Evolutionary conservation across 805 yeast genomes (phyloP), one percentile per base, ranked within the genome.

Genomic region (Candida nonsorbophila): DNA sequence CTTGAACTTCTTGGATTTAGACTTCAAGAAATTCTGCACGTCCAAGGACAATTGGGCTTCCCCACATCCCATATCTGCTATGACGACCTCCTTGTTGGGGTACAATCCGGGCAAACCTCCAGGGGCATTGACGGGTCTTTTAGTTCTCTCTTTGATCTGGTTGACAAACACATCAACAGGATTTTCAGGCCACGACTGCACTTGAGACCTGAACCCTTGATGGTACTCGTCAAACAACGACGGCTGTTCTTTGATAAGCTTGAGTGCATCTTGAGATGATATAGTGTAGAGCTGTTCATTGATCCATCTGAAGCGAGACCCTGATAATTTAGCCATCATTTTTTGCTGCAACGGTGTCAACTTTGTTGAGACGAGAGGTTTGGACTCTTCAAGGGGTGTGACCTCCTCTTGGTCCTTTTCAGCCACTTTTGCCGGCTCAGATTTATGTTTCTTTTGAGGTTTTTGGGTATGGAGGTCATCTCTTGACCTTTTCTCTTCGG

Each of bases 51-150:
- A 69, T 45, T 84, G 83, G 0, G 97, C 98, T 56, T 92, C 98
- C 32, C 98, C 99, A 55, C 98, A 92, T 7, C 98, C 99, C 97
- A 92, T 90, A 60, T 92, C 98, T 0, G 97, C 97, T 35, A 92
- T 72, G 3, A 83, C 86, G 20, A 90, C 77, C 35, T 71, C 69
- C 32, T 75, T 76, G 27, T 57, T 58, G n/a, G 60, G 54, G 11
- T 33, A 27, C 21, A 77, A 51, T 12, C 92, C 94, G 1, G 96
- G 96, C 32, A 88, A 68, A 3, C 97, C 97, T 40, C 97, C 97
- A 4, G 97, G 97, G 1, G 97, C 95, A 54, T 82, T 85, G 4
- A 87, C 76, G n/a, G 80, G 78, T 47, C 71, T 80, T 8, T 65
- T 53, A 1, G 77, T 64, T 45, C 86, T 65, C 16, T 55, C 49